Evolutionary conservation across 352 stramenopile species (phyloP).

Genomic region (Pythium plurisporium): DNA sequence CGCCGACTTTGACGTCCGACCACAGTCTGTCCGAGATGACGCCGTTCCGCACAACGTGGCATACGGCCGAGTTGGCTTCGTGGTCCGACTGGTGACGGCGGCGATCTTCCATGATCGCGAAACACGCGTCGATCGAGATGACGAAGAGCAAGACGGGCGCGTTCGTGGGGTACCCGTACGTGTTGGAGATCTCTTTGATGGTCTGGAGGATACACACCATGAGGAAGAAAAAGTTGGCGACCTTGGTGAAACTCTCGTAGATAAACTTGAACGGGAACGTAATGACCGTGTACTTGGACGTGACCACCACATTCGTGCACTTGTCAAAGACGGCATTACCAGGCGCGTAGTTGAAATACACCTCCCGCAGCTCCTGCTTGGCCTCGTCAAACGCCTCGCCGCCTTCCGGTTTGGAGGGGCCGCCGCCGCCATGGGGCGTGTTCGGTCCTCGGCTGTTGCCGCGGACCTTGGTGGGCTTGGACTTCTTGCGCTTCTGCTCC

Average conservation of each 20-base stretch:
- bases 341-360: slow-evolving; percentile 70
- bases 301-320: slow-evolving; percentile 82
- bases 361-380: slow-evolving; percentile 39
- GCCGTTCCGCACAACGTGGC: slow-evolving; percentile 65
- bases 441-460: slow-evolving; percentile 11
- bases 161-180: slow-evolving; percentile 76
- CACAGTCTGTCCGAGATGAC: slow-evolving; percentile 70
- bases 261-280: slow-evolving; percentile 89
- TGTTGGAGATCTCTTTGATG: slow-evolving; percentile 79
- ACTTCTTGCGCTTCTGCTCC: slow-evolving; percentile 3
- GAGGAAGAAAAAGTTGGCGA: slow-evolving; percentile 94
- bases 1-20: slow-evolving; percentile 85
- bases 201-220: slow-evolving; percentile 88
- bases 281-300: slow-evolving; percentile 87
- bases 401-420: slow-evolving; percentile 1
- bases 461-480: not conserved
- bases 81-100: slow-evolving; percentile 75
- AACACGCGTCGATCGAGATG: slow-evolving; percentile 88
- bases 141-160: slow-evolving; percentile 85
- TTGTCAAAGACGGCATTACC: slow-evolving; percentile 65
- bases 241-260: slow-evolving; percentile 83
- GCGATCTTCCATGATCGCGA: slow-evolving; percentile 85
- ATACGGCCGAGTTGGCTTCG: slow-evolving; percentile 72
- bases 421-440: not conserved
- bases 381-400: slow-evolving; percentile 16